Conservation (phyloP, 257 asterid species). For the Solanum chilense region DNA sequence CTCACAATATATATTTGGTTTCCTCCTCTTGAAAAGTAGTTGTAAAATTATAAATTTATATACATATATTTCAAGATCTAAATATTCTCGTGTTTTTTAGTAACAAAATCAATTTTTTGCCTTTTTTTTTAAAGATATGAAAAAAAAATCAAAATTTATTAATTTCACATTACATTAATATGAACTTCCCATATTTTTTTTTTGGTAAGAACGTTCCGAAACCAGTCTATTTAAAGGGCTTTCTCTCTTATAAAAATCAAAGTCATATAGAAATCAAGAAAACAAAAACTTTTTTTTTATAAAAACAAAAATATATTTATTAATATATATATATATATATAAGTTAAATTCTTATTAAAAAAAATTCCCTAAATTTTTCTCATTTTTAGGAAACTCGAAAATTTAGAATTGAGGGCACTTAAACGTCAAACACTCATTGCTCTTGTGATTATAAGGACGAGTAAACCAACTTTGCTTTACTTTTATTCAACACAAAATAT, state of each 20-base stretch:
- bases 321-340: no score
- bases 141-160: background rate
- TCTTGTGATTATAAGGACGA: background rate
- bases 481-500: no score
- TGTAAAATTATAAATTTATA: no score
- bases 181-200: background rate
- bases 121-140: background rate
- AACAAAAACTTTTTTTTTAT: no score
- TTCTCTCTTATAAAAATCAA: background rate
- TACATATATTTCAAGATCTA: background rate
- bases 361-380: background rate
- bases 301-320: no score
- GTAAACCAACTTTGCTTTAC: background rate
- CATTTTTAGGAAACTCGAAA: background rate
- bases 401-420: background rate
- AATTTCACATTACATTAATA: background rate
- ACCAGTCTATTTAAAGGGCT: background rate
- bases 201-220: background rate
- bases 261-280: background rate
- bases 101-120: background rate
- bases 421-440: background rate
- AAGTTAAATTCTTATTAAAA: no score
- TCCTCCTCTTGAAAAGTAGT: no score
- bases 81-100: background rate
- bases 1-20: no score